Evolutionary conservation across 2,329 filamentous ascomycete genomes (phyloP).

Genomic region (Pyricularia sp.): DNA sequence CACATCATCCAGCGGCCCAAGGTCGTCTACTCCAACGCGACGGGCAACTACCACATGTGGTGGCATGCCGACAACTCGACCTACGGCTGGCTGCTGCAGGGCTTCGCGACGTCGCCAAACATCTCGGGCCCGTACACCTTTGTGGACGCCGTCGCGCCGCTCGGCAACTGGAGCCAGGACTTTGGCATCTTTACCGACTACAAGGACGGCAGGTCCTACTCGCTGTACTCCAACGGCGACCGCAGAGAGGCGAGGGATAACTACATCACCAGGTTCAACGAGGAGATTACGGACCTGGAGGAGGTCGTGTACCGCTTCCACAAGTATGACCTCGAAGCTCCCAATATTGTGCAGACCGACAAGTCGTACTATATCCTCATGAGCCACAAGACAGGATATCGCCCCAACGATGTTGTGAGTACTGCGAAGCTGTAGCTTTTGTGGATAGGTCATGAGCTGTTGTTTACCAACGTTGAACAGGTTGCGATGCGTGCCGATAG

Average conservation of each 20-base stretch:
- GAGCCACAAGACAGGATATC: conserved; percentile 50
- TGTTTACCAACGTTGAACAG: conserved; percentile 22
- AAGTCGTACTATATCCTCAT: conserved; percentile 47
- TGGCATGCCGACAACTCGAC: conserved; percentile 49
- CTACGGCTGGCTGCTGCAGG: conserved; percentile 45
- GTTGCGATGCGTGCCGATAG: conserved; percentile 45
- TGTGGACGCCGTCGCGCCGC: conserved; percentile 38
- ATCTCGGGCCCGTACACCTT: conserved; percentile 42
- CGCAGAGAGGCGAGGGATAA: conserved; percentile 40
- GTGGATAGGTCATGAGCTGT: too few relatives aligned
- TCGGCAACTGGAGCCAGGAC: conserved; percentile 51
- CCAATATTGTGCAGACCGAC: conserved; percentile 46
- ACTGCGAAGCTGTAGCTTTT: background rate
- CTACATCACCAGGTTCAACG: conserved; percentile 41
- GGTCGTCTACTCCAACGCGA: conserved; percentile 46
- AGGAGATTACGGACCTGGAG: conserved; percentile 36
- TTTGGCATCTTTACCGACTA: conserved; percentile 49
- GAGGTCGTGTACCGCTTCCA: conserved; percentile 46
- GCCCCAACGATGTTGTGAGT: conserved; percentile 29
- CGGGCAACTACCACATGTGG: conserved; percentile 38
- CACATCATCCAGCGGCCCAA: conserved; percentile 55
- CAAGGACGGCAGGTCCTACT: conserved; percentile 42
- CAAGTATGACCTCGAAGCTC: conserved; percentile 48
- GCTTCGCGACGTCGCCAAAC: conserved; percentile 37
- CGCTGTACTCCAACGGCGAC: conserved; percentile 48